Evolutionary conservation across 352 stramenopile genomes (phyloP).

Genomic region (Phytopythium cucurbitacearum): DNA sequence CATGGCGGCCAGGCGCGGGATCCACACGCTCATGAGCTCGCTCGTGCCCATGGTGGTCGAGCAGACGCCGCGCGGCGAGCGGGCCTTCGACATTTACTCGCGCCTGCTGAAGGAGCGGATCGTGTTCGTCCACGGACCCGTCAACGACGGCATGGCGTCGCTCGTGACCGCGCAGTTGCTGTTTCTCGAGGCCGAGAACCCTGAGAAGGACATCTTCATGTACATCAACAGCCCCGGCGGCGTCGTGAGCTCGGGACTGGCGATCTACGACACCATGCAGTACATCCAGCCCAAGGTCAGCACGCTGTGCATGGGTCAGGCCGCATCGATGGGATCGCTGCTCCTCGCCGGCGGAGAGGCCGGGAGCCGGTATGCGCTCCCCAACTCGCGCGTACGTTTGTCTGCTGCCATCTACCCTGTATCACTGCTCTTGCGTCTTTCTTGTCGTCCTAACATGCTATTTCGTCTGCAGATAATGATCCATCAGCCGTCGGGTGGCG

Average conservation of each 20-base stretch:
- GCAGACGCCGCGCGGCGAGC: slow-evolving; percentile 89
- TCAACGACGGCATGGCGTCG: slow-evolving; percentile 87
- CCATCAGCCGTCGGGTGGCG: slow-evolving; percentile 95
- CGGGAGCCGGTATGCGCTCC: slow-evolving; percentile 89
- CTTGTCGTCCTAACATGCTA: neutral
- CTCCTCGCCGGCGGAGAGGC: slow-evolving; percentile 91
- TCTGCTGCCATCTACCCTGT: neutral
- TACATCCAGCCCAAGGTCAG: slow-evolving; percentile 97
- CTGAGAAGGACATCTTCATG: slow-evolving; percentile 97
- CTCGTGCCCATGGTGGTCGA: slow-evolving; percentile 94
- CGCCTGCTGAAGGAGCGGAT: slow-evolving; percentile 97
- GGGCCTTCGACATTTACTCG: slow-evolving; percentile 98
- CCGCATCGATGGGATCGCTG: slow-evolving; percentile 95
- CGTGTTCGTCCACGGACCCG: slow-evolving; percentile 94
- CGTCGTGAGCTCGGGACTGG: slow-evolving; percentile 95
- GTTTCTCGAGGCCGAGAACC: slow-evolving; percentile 96
- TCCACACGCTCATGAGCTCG: slow-evolving; percentile 58
- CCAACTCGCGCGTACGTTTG: slow-evolving; percentile 86
- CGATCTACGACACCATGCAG: slow-evolving; percentile 99
- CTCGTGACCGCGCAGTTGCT: slow-evolving; percentile 86
- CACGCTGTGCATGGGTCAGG: slow-evolving; percentile 97
- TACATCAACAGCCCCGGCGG: slow-evolving; percentile 99
- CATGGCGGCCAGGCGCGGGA: slow-evolving; percentile 23
- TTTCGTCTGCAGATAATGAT: slow-evolving; percentile 90
- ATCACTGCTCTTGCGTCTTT: neutral